Conservation (phyloP, 2,329 filamentous ascomycete genomes). For the Aurifilum marmelostoma region DNA sequence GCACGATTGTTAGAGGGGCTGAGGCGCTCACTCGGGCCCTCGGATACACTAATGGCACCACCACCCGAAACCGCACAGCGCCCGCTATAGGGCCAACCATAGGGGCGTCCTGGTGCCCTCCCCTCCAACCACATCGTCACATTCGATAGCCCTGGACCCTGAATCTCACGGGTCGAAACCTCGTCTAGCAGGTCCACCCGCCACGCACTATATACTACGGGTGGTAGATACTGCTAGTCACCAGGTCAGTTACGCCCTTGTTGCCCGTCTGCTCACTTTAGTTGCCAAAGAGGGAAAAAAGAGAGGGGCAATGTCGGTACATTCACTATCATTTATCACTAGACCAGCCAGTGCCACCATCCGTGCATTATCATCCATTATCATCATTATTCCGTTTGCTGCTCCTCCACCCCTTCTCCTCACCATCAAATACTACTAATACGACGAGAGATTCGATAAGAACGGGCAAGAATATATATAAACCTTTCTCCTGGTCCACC, state of each 20-base stretch:
- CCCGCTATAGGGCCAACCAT: too few relatives aligned
- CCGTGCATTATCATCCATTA: neutral
- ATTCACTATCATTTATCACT: neutral
- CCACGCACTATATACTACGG: neutral
- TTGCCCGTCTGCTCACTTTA: neutral
- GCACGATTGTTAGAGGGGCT: neutral
- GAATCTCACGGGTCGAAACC: neutral
- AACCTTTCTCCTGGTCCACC: too few relatives aligned
- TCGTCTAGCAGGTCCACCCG: slow-evolving; percentile 1
- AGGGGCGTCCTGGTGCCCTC: too few relatives aligned
- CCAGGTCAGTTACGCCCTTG: neutral
- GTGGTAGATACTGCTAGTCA: neutral
- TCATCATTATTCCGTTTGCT: neutral
- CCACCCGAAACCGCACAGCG: neutral
- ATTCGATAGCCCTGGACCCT: neutral
- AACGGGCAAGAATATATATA: neutral
- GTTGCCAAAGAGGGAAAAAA: neutral
- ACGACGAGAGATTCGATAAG: neutral
- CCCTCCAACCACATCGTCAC: neutral
- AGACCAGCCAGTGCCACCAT: neutral
- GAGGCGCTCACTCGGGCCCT: too few relatives aligned
- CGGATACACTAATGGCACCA: neutral
- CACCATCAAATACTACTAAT: neutral
- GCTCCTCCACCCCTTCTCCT: neutral
- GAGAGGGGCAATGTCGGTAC: neutral